phyloP scores from a whole-genome alignment of 2,329 filamentous ascomycete genomes.

The Calonectria leucothoes region DNA sequence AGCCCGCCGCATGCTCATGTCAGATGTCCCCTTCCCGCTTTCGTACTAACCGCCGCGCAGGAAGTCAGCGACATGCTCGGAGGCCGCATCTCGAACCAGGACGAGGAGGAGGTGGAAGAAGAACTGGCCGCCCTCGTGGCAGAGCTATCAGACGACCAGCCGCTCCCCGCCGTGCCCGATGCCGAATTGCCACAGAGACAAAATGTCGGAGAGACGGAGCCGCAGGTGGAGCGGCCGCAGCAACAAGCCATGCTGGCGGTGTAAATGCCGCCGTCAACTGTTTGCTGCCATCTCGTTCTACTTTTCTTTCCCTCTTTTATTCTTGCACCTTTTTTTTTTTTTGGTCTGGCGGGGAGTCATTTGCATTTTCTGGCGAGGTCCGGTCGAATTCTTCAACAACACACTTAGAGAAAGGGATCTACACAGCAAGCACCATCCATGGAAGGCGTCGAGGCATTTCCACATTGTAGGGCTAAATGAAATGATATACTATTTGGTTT shows the following conservation, averaged over 20 bases:
- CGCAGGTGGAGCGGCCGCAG: slow-evolving; percentile 38
- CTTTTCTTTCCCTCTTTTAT: not conserved
- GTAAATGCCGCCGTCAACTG: slow-evolving; percentile 5
- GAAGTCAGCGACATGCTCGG: slow-evolving; percentile 94
- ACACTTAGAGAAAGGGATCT: slow-evolving; percentile 35
- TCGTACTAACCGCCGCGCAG: slow-evolving; percentile 56
- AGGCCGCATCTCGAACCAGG: slow-evolving; percentile 88
- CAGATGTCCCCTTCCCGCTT: not conserved
- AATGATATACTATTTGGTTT: slow-evolving; percentile 13
- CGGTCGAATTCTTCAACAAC: slow-evolving; percentile 12
- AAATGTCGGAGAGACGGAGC: slow-evolving; percentile 31
- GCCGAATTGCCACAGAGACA: slow-evolving; percentile 11
- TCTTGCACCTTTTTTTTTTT: not conserved
- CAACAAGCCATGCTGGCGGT: slow-evolving; percentile 55
- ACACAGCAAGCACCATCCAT: slow-evolving; percentile 37
- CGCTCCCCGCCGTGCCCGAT: slow-evolving; percentile 43
- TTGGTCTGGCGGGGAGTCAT: slow-evolving; percentile 17
- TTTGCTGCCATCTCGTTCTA: not conserved
- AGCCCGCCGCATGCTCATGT: not conserved
- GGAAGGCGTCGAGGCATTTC: slow-evolving; percentile 39
- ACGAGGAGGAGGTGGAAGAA: slow-evolving; percentile 98
- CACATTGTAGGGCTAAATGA: slow-evolving; percentile 25
- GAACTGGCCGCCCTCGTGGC: slow-evolving; percentile 85
- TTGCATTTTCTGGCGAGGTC: slow-evolving; percentile 32
- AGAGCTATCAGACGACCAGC: slow-evolving; percentile 44